A percentile compares a stretch with the other conserved stretches of the same genome.
phyloP scores from a whole-genome alignment of 176 grass and related monocot species.

The Echinochloa phyllopogon region DNA sequence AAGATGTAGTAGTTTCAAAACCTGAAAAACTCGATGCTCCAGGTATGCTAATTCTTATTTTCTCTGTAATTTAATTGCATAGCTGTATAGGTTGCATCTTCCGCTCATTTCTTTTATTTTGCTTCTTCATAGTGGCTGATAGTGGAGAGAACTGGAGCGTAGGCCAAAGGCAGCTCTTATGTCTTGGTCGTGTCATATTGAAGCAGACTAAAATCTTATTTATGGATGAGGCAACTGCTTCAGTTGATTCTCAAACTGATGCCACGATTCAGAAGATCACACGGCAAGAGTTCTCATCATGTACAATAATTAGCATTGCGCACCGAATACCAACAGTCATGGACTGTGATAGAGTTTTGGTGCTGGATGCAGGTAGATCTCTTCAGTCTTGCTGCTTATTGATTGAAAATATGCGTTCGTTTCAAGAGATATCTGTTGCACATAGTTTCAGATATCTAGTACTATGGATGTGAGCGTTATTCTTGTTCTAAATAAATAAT shows the following conservation, averaged over 20 bases:
- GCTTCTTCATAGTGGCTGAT: conserved; percentile 65
- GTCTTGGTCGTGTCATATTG: conserved; percentile 83
- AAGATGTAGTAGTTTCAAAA: conserved; percentile 84
- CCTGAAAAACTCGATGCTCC: conserved; percentile 84
- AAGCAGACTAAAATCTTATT: conserved; percentile 75
- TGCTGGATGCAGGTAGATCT: conserved; percentile 71
- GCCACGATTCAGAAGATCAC: conserved; percentile 86
- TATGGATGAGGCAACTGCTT: conserved; percentile 98
- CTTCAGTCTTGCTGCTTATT: background rate
- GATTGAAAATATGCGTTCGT: background rate
- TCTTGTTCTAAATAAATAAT: conserved; percentile 9
- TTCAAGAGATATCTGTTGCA: conserved; percentile 1
- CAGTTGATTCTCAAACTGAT: conserved; percentile 94
- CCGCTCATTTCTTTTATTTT: conserved; percentile 14
- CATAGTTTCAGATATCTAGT: background rate
- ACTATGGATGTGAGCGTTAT: background rate
- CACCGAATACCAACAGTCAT: conserved; percentile 98
- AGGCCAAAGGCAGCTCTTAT: conserved; percentile 90
- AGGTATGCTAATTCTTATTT: conserved; percentile 51
- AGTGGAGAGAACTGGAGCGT: conserved; percentile 98
- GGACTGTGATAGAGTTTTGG: conserved; percentile 89
- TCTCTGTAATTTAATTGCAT: background rate
- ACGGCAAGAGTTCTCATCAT: conserved; percentile 71
- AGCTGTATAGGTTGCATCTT: background rate
- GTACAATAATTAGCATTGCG: conserved; percentile 97